Base-by-base conservation (phyloP, 192 early-diverging fungal species). In the Coemansia aciculifera region DNA sequence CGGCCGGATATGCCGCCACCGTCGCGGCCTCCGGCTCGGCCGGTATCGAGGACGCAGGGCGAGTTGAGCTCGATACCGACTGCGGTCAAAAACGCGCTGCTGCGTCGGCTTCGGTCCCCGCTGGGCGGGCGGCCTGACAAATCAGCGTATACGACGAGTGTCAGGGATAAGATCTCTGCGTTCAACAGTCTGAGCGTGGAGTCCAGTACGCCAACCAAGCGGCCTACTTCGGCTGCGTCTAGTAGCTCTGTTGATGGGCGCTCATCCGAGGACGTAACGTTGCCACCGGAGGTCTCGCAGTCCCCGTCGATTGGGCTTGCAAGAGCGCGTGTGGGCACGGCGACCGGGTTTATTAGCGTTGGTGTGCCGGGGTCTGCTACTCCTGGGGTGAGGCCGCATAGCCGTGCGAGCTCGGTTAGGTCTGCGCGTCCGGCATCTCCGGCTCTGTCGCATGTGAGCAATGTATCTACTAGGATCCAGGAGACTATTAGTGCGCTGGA, bases 1-100 rank as follows among this genome's bases (percentile, higher is more conserved):
- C 66, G 73, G 1, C 63, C 78, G 3, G 69, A 75, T 27, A 81
- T 81, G 73, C 78, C 78, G 17, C 78, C 78, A 2, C 78, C 78
- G 31, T 62, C 69, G 23, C 71, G 77, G 19, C 65, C 70, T 2
- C 43, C 42, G 29, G 59, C 57, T 7, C 46, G n/a, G 13, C 63
- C 43, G 15, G 54, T 40, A 6, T 34, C 75, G 13, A 17, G 43
- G 17, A 44, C 59, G 36, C 11, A 52, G 8, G 40, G 63, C 5
- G 69, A 71, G 44, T 3, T 52, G 19, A 56, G 23, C 24, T 64
- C 69, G 11, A 71, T 75, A 2, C 79, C 74, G 0, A 24, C 49
- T 1, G 73, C 78, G 7, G 78, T 81, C 27, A 75, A 76, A 49
- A 73, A 72, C 51, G 64, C 62, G 17, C 21, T 81, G 60, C 21